A percentile compares a stretch with the other conserved stretches of the same genome.
Evolutionary conservation across 768 basidiomycete genomes (phyloP).

Genomic region (Lactifluus hygrophoroides): DNA sequence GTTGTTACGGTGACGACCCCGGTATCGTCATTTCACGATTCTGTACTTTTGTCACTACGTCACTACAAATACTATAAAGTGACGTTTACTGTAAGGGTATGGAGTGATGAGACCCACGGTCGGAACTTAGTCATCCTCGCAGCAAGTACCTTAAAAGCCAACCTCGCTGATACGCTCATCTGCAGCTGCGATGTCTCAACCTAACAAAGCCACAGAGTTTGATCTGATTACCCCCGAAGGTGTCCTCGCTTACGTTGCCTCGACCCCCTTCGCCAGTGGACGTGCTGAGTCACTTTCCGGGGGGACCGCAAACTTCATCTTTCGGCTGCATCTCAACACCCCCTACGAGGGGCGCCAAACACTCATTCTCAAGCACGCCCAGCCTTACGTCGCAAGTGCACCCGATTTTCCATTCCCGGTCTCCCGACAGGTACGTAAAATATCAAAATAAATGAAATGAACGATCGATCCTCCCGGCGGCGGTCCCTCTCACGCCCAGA

Average conservation of each 20-base stretch:
- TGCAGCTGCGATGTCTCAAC: not conserved
- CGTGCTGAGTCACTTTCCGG: conserved; percentile 38
- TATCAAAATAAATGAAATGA: too few relatives aligned
- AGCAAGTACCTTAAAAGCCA: not conserved
- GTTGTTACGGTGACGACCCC: conserved; percentile 6
- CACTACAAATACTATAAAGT: not conserved
- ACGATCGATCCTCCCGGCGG: too few relatives aligned
- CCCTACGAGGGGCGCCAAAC: conserved; percentile 38
- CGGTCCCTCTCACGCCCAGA: not conserved
- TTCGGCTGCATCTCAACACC: conserved; percentile 37
- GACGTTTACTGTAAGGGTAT: not conserved
- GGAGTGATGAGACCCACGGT: not conserved
- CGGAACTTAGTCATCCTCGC: not conserved
- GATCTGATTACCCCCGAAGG: conserved; percentile 28
- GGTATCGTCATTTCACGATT: conserved; percentile 7
- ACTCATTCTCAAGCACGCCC: conserved; percentile 51
- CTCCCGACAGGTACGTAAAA: conserved; percentile 44
- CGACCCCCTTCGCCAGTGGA: conserved; percentile 40
- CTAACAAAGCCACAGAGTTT: not conserved
- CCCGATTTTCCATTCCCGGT: conserved; percentile 30
- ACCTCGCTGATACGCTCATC: not conserved
- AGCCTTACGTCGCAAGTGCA: conserved; percentile 25
- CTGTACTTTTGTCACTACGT: conserved; percentile 8
- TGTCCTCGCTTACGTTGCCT: conserved; percentile 36
- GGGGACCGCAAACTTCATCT: conserved; percentile 50